Conservation (phyloP, 768 basidiomycete species). For the Sarcodon aspratus region DNA sequence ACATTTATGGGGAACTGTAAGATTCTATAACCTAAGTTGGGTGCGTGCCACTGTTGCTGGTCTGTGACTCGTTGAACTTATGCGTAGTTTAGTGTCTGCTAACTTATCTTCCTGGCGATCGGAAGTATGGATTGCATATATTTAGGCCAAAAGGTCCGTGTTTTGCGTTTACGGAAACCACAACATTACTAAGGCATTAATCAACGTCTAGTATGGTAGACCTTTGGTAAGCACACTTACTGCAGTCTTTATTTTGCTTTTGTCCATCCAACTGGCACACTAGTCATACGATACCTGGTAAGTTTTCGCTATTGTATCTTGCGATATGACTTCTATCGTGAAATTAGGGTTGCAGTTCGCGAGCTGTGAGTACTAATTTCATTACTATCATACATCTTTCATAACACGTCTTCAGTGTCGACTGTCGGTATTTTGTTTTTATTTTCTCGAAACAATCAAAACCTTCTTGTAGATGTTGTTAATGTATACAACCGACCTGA, state of each 20-base stretch:
- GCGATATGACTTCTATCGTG: neutral
- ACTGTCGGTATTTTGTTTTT: constrained; percentile 36
- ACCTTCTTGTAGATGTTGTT: constrained; percentile 46
- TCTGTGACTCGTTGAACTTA: neutral
- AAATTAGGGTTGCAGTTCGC: constrained; percentile 51
- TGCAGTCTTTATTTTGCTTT: neutral
- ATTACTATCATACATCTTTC: neutral
- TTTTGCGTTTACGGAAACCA: neutral
- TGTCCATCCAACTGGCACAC: neutral
- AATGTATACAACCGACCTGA: constrained; percentile 65
- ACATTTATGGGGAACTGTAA: constrained; percentile 93
- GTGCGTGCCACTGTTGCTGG: neutral
- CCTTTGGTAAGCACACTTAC: constrained; percentile 43
- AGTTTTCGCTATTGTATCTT: constrained; percentile 3
- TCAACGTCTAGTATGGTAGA: constrained; percentile 47
- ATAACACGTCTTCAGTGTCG: constrained; percentile 35
- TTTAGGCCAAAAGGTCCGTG: constrained; percentile 76
- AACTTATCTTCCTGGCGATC: neutral
- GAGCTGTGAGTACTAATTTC: constrained; percentile 47
- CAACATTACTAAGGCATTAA: neutral
- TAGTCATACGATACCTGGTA: constrained; percentile 54
- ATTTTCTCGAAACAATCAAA: neutral
- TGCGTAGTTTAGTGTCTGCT: neutral
- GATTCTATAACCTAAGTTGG: constrained; percentile 8
- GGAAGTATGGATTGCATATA: constrained; percentile 91